These are phyloP conservation scores for Aphanomyces astaci DNA, from an alignment of 352 stramenopile species.

Conservation along the genomic window DNA sequence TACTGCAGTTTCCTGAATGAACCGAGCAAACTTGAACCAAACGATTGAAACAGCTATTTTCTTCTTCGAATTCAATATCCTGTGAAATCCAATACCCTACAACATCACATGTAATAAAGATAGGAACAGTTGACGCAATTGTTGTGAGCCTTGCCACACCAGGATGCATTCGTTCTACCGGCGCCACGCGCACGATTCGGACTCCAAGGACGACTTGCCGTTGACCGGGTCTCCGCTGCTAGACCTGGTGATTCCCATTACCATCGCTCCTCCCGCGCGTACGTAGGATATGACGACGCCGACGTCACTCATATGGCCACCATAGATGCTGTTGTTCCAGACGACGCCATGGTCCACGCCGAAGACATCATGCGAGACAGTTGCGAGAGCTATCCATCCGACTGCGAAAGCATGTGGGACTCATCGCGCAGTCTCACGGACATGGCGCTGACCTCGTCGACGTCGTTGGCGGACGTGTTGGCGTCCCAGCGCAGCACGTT, in stretches of 20 bases:
- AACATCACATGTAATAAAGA: too few species aligned
- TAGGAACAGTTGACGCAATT: too few species aligned
- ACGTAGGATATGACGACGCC: not conserved
- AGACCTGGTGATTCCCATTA: not conserved
- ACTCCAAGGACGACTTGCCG: not conserved
- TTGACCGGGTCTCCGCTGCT: not conserved
- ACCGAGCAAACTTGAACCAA: too few species aligned
- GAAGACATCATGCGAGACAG: constrained; percentile 83
- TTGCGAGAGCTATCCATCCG: constrained; percentile 62
- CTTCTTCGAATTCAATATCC: too few species aligned
- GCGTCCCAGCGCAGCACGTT: constrained; percentile 34
- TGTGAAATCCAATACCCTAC: too few species aligned
- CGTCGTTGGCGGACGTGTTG: constrained; percentile 73
- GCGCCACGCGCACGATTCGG: not conserved
- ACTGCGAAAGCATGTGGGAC: constrained; percentile 63
- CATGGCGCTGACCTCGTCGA: constrained; percentile 51
- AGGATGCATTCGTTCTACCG: not conserved
- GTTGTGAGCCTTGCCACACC: too few species aligned
- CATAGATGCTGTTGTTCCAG: constrained; percentile 35
- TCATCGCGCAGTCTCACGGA: constrained; percentile 33
- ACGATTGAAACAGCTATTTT: too few species aligned
- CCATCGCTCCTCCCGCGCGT: not conserved
- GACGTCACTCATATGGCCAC: not conserved
- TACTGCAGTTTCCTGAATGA: too few species aligned
- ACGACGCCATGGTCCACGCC: constrained; percentile 73